These are phyloP conservation scores for Royoungia palumana DNA, from an alignment of 768 basidiomycete genomes.

Conservation along the genomic window DNA sequence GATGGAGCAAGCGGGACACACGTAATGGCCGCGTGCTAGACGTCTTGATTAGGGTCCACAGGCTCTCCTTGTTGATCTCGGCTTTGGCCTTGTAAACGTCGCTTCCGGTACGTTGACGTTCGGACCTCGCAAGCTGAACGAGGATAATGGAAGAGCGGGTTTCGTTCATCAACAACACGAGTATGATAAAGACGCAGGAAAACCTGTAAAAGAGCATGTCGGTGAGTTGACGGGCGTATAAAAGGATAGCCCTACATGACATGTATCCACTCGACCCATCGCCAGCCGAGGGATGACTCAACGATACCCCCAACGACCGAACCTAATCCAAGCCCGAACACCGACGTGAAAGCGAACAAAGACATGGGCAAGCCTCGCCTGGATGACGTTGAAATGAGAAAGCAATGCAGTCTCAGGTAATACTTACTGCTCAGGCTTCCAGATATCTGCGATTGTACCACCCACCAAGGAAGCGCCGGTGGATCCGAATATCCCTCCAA, in stretches of 20 bases:
- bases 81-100: constrained; percentile 56
- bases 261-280: constrained; percentile 85
- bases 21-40: constrained; percentile 71
- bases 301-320: constrained; percentile 65
- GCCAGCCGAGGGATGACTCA: constrained; percentile 66
- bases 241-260: constrained; percentile 63
- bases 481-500: constrained; percentile 65
- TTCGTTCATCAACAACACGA: constrained; percentile 62
- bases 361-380: constrained; percentile 81
- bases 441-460: constrained; percentile 72
- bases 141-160: constrained; percentile 73
- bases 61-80: constrained; percentile 57
- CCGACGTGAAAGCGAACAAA: constrained; percentile 57
- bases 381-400: background rate
- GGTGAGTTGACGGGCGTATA: too few species aligned
- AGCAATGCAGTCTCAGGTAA: too few species aligned
- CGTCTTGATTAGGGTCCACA: constrained; percentile 58
- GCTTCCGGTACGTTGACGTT: constrained; percentile 66
- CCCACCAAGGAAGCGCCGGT: constrained; percentile 75
- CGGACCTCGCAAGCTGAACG: constrained; percentile 56
- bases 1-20: too few species aligned
- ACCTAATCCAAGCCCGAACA: constrained; percentile 62
- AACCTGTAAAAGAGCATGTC: constrained; percentile 49
- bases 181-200: constrained; percentile 43
- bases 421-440: constrained; percentile 55